Evolutionary conservation across 331 rosid species (phyloP), one percentile per base, ranked within the genome.

Genomic region (Phaseolus coccineus): DNA sequence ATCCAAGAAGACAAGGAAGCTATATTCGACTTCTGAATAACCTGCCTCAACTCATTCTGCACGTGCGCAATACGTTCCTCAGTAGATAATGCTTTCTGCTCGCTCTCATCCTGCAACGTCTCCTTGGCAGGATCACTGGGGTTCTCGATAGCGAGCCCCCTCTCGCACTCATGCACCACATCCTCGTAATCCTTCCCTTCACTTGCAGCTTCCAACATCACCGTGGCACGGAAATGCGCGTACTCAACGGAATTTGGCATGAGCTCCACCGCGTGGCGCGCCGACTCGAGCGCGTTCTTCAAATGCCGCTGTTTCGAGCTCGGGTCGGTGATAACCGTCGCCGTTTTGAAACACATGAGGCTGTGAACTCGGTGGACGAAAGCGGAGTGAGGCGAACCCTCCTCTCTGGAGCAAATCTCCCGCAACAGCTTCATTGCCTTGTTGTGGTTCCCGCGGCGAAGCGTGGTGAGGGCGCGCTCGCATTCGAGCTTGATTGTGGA

Each of bases 221-320:
- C 78, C 53, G 86, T 93, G 30, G 97, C 91, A 47, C 85, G 89
- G 75, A 96, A 96, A 81, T 91, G 93, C 5, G 90, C 85, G 51
- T 91, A 96, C 85, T 93, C 99, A 22, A 96, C 73, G 6, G 99
- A 96, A 83, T 82, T 85, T 5, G 98, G 98, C 22, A 96, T 90
- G 56, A 90, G 87, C 78, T 91, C 92, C 6, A 77, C 93, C 0
- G 99, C 98, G 53, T 72, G 88, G 24, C 92, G 83, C 2, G 99
- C 97, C 3, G 97, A 86, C 67, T 93, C 99, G 31, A 93, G 68
- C 2, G 96, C 99, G 74, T 88, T 88, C 87, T 79, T 84, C 90
- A 93, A 81, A 79, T 96, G 91, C 35, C 98, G 87, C 31, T 90
- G 90, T 87, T 90, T 93, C 6, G 90, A 78, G 19, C 51, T 77